Evolutionary conservation across 1,284 basidiomycete genomes (phyloP).

Genomic region (Irpex sp.): DNA sequence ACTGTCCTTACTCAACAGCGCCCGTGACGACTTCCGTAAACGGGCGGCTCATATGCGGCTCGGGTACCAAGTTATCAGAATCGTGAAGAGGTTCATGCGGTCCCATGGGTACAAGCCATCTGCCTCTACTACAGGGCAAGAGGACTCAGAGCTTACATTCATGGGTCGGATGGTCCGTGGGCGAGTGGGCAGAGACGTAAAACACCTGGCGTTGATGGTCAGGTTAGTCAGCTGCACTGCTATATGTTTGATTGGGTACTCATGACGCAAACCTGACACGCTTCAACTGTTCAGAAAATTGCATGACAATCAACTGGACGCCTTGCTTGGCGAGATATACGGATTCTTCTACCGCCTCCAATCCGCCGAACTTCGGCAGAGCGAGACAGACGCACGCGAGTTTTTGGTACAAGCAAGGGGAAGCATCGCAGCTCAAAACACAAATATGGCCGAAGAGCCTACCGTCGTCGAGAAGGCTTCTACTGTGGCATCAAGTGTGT

Average conservation of each 20-base stretch:
- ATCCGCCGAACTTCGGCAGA: constrained; percentile 20
- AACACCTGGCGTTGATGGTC: constrained; percentile 39
- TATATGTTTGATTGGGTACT: constrained; percentile 3
- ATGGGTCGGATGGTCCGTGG: constrained; percentile 40
- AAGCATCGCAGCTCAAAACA: constrained; percentile 15
- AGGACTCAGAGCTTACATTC: constrained; percentile 24
- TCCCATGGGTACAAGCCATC: constrained; percentile 35
- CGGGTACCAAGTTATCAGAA: constrained; percentile 42
- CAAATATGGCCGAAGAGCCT: not conserved
- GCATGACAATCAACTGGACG: constrained; percentile 31
- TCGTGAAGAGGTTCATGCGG: constrained; percentile 40
- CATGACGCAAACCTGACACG: not conserved
- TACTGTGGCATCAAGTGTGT: constrained; percentile 18
- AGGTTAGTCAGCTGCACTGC: constrained; percentile 33
- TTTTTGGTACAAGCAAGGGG: constrained; percentile 30
- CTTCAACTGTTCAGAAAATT: constrained; percentile 39
- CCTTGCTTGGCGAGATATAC: constrained; percentile 37
- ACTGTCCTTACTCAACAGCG: constrained; percentile 32
- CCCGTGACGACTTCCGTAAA: constrained; percentile 34
- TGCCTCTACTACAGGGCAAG: constrained; percentile 11
- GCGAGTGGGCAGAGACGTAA: constrained; percentile 37
- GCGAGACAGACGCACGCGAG: constrained; percentile 34
- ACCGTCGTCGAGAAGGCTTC: constrained; percentile 8
- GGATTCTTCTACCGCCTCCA: constrained; percentile 31
- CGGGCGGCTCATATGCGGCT: constrained; percentile 37